A percentile compares a stretch with the other conserved stretches of the same genome.
These are phyloP conservation scores for Citrus inodora DNA, from an alignment of 345 rosid species.

Conservation along the genomic window DNA sequence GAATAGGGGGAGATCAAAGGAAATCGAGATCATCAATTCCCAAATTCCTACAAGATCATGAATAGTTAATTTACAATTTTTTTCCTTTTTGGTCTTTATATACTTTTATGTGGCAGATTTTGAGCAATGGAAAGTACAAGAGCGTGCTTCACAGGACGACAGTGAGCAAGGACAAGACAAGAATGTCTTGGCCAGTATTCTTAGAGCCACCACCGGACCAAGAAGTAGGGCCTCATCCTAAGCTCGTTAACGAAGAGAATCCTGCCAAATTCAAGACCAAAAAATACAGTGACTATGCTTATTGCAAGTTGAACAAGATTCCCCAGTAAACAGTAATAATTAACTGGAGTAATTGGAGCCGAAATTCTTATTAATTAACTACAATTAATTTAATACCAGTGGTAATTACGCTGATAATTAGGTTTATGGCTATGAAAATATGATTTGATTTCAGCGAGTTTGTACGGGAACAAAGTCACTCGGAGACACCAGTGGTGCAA, in stretches of 20 bases:
- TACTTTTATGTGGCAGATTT: constrained; percentile 8
- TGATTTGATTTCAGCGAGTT: background rate
- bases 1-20: background rate
- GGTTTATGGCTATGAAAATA: background rate
- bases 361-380: no score
- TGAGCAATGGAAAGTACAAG: constrained; percentile 33
- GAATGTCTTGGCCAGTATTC: constrained; percentile 33
- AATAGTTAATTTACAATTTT: background rate
- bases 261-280: constrained; percentile 10
- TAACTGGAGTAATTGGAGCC: background rate
- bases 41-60: background rate
- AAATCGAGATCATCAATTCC: background rate
- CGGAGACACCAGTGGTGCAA: background rate
- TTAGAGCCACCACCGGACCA: constrained; percentile 19
- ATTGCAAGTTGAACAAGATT: constrained; percentile 9
- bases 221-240: constrained; percentile 20
- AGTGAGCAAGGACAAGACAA: constrained; percentile 19
- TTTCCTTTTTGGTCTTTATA: background rate
- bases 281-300: background rate
- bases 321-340: background rate
- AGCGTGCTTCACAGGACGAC: constrained; percentile 25
- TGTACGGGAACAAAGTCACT: background rate
- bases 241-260: constrained; percentile 18
- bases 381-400: no score
- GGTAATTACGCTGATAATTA: background rate